phyloP scores from a whole-genome alignment of 2,329 filamentous ascomycete genomes.

The Anisogramma anomala region DNA sequence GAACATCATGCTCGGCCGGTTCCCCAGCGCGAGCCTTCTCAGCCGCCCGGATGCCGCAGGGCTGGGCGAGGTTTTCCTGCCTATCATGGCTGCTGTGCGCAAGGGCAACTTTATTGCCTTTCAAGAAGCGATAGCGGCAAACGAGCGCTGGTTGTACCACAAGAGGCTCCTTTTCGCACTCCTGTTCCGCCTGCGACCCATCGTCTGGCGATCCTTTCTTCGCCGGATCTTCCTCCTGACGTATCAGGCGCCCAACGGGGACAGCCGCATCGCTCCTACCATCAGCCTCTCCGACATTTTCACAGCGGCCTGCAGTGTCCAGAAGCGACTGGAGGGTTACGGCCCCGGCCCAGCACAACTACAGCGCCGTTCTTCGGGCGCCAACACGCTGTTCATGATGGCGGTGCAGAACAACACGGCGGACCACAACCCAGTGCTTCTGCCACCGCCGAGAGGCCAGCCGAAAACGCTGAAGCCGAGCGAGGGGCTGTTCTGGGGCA shows the following conservation, averaged over 20 bases:
- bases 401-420: slow-evolving; percentile 36
- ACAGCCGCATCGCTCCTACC: slow-evolving; percentile 55
- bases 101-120: slow-evolving; percentile 66
- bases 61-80: slow-evolving; percentile 56
- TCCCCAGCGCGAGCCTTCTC: slow-evolving; percentile 59
- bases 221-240: slow-evolving; percentile 68
- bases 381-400: slow-evolving; percentile 41
- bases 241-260: slow-evolving; percentile 47
- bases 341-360: slow-evolving; percentile 26
- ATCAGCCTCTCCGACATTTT: slow-evolving; percentile 62
- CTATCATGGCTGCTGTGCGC: slow-evolving; percentile 60
- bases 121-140: slow-evolving; percentile 51
- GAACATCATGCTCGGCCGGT: slow-evolving; percentile 75
- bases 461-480: slow-evolving; percentile 40
- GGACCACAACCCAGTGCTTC: slow-evolving; percentile 23
- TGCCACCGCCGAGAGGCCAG: slow-evolving; percentile 37
- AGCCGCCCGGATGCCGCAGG: slow-evolving; percentile 55
- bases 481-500: slow-evolving; percentile 53
- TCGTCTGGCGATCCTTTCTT: slow-evolving; percentile 75
- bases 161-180: slow-evolving; percentile 67
- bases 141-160: slow-evolving; percentile 62
- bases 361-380: slow-evolving; percentile 27
- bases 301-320: slow-evolving; percentile 50
- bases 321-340: slow-evolving; percentile 51
- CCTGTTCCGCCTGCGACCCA: slow-evolving; percentile 62